Evolutionary conservation across 768 basidiomycete genomes (phyloP).

Genomic region (Calocybe indica): DNA sequence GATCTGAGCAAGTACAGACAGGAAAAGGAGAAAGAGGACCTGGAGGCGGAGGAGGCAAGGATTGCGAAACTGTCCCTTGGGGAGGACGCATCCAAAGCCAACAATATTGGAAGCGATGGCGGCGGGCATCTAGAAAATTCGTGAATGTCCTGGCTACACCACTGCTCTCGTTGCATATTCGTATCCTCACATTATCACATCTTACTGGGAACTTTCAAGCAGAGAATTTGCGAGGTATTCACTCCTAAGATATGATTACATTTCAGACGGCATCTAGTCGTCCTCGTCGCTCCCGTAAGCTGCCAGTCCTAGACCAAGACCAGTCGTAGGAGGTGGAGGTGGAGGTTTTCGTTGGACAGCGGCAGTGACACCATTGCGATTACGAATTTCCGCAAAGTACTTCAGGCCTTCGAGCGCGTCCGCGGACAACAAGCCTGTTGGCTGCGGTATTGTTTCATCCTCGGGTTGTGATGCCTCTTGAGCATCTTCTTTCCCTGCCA

Average conservation of each 20-base stretch:
- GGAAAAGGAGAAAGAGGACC: slow-evolving; percentile 56
- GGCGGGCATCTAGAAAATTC: too few relatives aligned
- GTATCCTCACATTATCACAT: too few relatives aligned
- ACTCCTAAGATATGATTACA: slow-evolving; percentile 9
- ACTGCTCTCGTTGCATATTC: too few relatives aligned
- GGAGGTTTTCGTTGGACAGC: slow-evolving; percentile 21
- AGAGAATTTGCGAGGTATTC: background rate
- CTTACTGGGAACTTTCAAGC: too few relatives aligned
- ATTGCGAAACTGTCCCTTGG: slow-evolving; percentile 32
- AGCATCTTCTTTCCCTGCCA: slow-evolving; percentile 1
- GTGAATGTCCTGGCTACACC: too few relatives aligned
- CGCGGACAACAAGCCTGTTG: slow-evolving; percentile 63
- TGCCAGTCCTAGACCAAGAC: slow-evolving; percentile 46
- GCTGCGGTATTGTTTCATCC: slow-evolving; percentile 23
- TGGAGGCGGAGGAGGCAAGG: slow-evolving; percentile 44
- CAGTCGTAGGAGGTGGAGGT: slow-evolving; percentile 29
- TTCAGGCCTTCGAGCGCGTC: slow-evolving; percentile 88
- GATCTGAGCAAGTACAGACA: slow-evolving; percentile 57
- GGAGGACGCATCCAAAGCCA: too few relatives aligned
- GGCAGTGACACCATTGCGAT: slow-evolving; percentile 41
- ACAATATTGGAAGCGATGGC: too few relatives aligned
- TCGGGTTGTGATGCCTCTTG: slow-evolving; percentile 14
- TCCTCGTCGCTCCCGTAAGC: slow-evolving; percentile 79
- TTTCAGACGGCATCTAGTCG: slow-evolving; percentile 18
- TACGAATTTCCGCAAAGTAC: slow-evolving; percentile 85